phyloP scores from a whole-genome alignment of 305 asterid species.

The Fraxinus baroniana region DNA sequence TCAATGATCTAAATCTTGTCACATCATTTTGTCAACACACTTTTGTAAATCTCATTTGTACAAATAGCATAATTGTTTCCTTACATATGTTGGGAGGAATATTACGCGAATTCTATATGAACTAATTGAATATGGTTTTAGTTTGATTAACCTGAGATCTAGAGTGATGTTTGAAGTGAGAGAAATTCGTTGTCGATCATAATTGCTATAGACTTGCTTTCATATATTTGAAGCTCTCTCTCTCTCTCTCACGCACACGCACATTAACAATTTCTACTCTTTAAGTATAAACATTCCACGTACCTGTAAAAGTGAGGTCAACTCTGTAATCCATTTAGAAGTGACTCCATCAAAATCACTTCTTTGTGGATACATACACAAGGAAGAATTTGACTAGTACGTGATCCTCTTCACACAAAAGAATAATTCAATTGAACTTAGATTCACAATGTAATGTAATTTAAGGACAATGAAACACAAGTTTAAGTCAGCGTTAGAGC shows the following conservation, averaged over 20 bases:
- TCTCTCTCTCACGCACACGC: no score
- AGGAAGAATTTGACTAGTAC: neutral
- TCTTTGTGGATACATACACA: neutral
- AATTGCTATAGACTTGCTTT: neutral
- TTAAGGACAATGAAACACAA: neutral
- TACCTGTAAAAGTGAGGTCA: neutral
- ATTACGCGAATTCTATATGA: neutral
- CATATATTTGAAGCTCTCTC: neutral
- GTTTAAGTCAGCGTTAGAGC: neutral
- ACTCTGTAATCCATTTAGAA: neutral
- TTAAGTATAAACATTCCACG: neutral
- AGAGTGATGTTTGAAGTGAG: neutral
- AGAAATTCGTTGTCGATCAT: neutral
- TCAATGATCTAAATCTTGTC: no score
- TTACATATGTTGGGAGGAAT: neutral
- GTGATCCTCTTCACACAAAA: neutral
- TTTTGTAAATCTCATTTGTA: no score
- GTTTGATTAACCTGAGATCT: neutral
- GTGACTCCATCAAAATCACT: neutral
- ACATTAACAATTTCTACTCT: neutral
- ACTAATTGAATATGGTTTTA: no score
- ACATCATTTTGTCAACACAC: no score
- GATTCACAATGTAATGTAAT: neutral
- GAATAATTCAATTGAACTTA: neutral
- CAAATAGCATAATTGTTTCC: neutral